Conservation (phyloP, 345 rosid species). For the Syzygium aromaticum region DNA sequence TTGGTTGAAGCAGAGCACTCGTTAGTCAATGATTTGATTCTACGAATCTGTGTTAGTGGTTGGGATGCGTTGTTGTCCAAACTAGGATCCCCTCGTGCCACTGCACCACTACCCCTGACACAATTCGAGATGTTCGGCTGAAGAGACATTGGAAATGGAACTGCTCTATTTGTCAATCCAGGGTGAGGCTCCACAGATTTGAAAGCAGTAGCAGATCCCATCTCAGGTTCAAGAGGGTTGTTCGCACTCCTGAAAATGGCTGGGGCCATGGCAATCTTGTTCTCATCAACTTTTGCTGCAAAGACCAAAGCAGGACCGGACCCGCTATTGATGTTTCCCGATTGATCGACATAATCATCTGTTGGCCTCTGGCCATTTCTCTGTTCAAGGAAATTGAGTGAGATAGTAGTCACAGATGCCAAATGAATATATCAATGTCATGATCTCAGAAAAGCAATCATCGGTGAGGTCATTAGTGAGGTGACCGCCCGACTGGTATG, state of each 20-base stretch:
- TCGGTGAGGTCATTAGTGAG: background rate
- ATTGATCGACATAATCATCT: slow-evolving; percentile 42
- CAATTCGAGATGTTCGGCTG: slow-evolving; percentile 44
- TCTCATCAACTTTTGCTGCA: slow-evolving; percentile 50
- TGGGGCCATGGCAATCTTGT: slow-evolving; percentile 28
- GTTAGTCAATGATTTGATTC: slow-evolving; percentile 11
- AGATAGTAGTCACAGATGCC: background rate
- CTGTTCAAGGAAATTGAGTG: slow-evolving; percentile 23
- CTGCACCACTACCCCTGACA: slow-evolving; percentile 21
- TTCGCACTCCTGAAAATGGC: slow-evolving; percentile 26
- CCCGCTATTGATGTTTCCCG: slow-evolving; percentile 15
- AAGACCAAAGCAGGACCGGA: slow-evolving; percentile 27
- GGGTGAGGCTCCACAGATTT: slow-evolving; percentile 35
- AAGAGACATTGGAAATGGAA: slow-evolving; percentile 50
- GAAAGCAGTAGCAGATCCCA: slow-evolving; percentile 20
- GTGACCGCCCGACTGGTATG: background rate
- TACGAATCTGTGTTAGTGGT: slow-evolving; percentile 19
- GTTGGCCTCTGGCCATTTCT: slow-evolving; percentile 34
- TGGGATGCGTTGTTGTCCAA: slow-evolving; percentile 23
- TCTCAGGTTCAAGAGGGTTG: slow-evolving; percentile 29
- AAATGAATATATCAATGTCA: background rate
- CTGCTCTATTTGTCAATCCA: slow-evolving; percentile 21
- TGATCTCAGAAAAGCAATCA: background rate
- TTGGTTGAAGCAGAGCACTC: slow-evolving; percentile 31
- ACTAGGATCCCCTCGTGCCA: slow-evolving; percentile 25